Evolutionary conservation across 169 alveolate species (phyloP).

Genomic region (Cryptosporidium viatorum): DNA sequence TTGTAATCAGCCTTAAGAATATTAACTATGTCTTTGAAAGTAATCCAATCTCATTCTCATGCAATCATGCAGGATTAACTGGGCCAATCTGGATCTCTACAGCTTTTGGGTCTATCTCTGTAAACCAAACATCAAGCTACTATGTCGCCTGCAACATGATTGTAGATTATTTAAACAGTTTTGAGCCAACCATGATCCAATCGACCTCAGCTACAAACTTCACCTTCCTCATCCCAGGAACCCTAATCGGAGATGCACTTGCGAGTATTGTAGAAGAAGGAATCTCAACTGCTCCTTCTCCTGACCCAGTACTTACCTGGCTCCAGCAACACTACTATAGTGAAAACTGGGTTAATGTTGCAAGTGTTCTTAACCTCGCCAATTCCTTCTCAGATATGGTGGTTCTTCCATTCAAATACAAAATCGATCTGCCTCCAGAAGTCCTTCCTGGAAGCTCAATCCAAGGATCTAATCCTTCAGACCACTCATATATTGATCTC

Average conservation of each 20-base stretch:
- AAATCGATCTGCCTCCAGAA: conserved; percentile 20
- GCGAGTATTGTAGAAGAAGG: conserved; percentile 27
- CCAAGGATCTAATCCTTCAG: conserved; percentile 17
- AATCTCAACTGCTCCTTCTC: conserved; percentile 3
- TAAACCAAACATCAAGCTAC: conserved; percentile 65
- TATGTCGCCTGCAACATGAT: conserved; percentile 59
- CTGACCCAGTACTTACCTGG: conserved; percentile 60
- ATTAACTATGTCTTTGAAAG: conserved; percentile 38
- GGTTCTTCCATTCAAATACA: conserved; percentile 37
- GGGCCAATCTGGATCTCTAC: conserved; percentile 74
- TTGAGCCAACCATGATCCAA: conserved; percentile 56
- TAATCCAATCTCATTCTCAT: conserved; percentile 50
- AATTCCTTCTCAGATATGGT: conserved; percentile 52
- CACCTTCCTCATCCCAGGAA: conserved; percentile 61
- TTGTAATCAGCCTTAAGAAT: conserved; percentile 57
- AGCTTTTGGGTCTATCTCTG: conserved; percentile 71
- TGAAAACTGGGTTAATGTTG: conserved; percentile 51
- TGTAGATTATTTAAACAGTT: conserved; percentile 32
- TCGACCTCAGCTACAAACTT: conserved; percentile 66
- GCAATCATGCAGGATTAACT: conserved; percentile 63
- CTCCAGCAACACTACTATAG: conserved; percentile 70
- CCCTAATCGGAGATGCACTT: conserved; percentile 11
- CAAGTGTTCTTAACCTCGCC: conserved; percentile 40
- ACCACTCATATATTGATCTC: conserved; percentile 40
- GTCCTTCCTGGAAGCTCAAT: conserved; percentile 22